A percentile compares a stretch with the other conserved stretches of the same genome.
These are phyloP conservation scores for Arthrobotrys megalospora DNA, from an alignment of 2,329 filamentous ascomycete species.

Conservation along the genomic window DNA sequence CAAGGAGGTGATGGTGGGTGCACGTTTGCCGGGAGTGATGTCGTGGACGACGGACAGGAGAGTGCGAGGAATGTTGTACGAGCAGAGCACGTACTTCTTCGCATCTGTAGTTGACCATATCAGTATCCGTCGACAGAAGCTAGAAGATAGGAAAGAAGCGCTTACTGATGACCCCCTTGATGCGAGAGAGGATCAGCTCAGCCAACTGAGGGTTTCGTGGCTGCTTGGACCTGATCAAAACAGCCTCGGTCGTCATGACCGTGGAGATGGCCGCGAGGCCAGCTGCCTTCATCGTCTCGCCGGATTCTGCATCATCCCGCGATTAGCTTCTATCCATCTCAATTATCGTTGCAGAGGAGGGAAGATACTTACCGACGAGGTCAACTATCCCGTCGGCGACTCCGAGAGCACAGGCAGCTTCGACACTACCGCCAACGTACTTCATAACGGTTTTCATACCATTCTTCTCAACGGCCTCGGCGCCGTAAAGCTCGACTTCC, in stretches of 20 bases:
- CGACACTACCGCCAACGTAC: slow-evolving; percentile 95
- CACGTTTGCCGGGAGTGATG: slow-evolving; percentile 93
- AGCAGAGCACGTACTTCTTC: slow-evolving; percentile 92
- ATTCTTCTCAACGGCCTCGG: slow-evolving; percentile 67
- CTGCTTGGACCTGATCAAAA: slow-evolving; percentile 90
- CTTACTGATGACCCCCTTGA: slow-evolving; percentile 89
- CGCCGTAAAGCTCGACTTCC: slow-evolving; percentile 68
- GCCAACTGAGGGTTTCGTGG: slow-evolving; percentile 85
- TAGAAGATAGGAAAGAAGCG: neutral
- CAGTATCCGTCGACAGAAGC: slow-evolving; percentile 48
- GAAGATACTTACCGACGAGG: slow-evolving; percentile 81
- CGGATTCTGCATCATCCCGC: slow-evolving; percentile 79
- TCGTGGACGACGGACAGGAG: slow-evolving; percentile 77
- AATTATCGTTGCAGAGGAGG: neutral
- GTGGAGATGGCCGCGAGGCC: slow-evolving; percentile 95
- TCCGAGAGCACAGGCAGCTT: slow-evolving; percentile 94
- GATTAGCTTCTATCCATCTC: slow-evolving; percentile 5
- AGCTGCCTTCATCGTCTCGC: slow-evolving; percentile 97
- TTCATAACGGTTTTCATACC: slow-evolving; percentile 89
- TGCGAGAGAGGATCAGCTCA: slow-evolving; percentile 86
- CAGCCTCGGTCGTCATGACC: slow-evolving; percentile 86
- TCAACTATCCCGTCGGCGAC: slow-evolving; percentile 98
- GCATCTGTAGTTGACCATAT: slow-evolving; percentile 72
- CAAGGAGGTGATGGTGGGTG: slow-evolving; percentile 89
- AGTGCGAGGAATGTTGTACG: slow-evolving; percentile 88